Evolutionary conservation across 192 early-diverging fungal species (phyloP).

Genomic region (Polychytrium aggregatum): DNA sequence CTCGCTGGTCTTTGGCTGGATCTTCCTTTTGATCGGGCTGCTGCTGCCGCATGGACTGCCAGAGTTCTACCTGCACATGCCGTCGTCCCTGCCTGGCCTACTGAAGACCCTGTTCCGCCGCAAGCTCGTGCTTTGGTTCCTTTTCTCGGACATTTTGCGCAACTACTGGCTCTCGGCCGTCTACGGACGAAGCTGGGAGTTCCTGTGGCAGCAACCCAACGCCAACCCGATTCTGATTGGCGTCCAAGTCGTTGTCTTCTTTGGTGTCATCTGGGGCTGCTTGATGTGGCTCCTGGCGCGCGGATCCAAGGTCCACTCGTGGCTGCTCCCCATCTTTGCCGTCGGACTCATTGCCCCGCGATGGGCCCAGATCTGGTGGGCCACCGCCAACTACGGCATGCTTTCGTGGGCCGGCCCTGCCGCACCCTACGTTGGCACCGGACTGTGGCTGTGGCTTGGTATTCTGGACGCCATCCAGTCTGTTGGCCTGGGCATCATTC

Average conservation of each 20-base stretch:
- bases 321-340: background rate
- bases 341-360: background rate
- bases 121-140: background rate
- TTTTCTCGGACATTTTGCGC: background rate
- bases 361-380: slow-evolving; percentile 1
- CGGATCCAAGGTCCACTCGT: background rate
- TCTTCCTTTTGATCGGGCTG: background rate
- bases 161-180: background rate
- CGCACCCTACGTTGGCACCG: background rate
- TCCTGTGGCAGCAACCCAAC: background rate
- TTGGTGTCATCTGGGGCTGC: background rate
- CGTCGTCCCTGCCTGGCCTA: background rate
- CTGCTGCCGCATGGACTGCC: background rate
- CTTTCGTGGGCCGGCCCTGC: background rate
- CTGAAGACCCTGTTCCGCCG: background rate
- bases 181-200: background rate
- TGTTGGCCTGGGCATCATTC: background rate
- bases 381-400: background rate
- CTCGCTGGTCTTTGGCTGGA: no score
- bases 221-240: no score
- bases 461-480: background rate
- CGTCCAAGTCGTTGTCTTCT: background rate
- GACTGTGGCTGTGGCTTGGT: background rate
- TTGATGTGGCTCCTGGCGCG: background rate
- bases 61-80: background rate